Conservation (phyloP, 2,329 filamentous ascomycete genomes). For the Neopestalotiopsis clavispora region DNA sequence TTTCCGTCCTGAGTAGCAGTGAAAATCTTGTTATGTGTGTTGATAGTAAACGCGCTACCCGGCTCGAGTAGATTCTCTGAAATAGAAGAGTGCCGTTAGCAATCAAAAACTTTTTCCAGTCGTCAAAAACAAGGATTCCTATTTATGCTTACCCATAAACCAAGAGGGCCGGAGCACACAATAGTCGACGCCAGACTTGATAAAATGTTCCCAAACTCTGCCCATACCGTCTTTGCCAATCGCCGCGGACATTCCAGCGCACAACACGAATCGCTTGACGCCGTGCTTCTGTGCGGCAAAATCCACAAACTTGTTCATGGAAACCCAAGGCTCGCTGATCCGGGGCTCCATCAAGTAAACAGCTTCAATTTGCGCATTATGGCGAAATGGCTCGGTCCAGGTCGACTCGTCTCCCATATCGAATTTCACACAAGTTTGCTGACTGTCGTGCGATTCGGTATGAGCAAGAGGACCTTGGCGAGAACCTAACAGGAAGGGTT, state of each 20-base stretch:
- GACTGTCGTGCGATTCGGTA: constrained; percentile 9
- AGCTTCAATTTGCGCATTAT: constrained; percentile 18
- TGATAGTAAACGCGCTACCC: constrained; percentile 23
- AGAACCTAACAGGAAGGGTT: constrained; percentile 24
- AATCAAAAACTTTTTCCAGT: background rate
- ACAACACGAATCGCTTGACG: constrained; percentile 26
- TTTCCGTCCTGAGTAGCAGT: constrained; percentile 26
- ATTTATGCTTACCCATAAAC: constrained; percentile 17
- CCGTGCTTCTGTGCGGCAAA: constrained; percentile 24
- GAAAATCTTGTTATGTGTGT: constrained; percentile 25
- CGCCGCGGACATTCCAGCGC: constrained; percentile 22
- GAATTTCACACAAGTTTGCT: constrained; percentile 21
- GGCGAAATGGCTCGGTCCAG: constrained; percentile 22
- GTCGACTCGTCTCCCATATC: constrained; percentile 25
- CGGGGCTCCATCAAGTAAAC: constrained; percentile 28
- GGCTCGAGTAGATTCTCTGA: constrained; percentile 26
- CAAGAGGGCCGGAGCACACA: constrained; percentile 28
- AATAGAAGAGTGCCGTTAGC: background rate
- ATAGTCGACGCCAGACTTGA: constrained; percentile 25
- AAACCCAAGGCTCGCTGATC: constrained; percentile 22
- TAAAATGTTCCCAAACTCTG: constrained; percentile 26
- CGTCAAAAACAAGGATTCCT: too few species aligned
- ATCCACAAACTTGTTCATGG: constrained; percentile 27
- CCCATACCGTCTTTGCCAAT: constrained; percentile 28
- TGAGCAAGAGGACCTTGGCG: constrained; percentile 20